Percentiles rank a stretch among this genome's conserved stretches.
Conservation (phyloP, 192 early-diverging fungal species). For the Geranomyces michiganensis region DNA sequence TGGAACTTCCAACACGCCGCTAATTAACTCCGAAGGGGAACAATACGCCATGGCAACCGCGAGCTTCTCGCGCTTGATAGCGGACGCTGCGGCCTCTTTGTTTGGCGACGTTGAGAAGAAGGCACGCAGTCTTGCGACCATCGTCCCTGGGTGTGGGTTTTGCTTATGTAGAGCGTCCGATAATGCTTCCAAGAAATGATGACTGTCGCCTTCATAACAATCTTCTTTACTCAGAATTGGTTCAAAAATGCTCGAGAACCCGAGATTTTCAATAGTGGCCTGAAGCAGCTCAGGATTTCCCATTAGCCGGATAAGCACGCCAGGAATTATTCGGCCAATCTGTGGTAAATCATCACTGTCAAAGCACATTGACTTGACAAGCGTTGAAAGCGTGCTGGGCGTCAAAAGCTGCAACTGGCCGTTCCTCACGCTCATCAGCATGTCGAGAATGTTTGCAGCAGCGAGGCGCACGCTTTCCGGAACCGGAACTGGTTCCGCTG, state of each 20-base stretch:
- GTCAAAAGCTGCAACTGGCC: slow-evolving; percentile 5
- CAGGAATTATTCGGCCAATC: neutral
- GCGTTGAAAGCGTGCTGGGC: neutral
- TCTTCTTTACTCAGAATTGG: neutral
- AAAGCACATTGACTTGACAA: neutral
- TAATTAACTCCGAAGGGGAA: neutral
- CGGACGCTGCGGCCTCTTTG: neutral
- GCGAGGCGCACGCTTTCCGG: neutral
- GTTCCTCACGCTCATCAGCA: neutral
- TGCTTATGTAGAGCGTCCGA: neutral
- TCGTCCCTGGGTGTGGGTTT: neutral
- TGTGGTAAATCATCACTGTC: neutral
- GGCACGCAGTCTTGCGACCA: neutral
- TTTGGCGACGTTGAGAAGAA: neutral
- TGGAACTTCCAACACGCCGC: neutral
- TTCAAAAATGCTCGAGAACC: slow-evolving; percentile 7
- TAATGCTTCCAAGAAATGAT: neutral
- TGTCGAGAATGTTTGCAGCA: neutral
- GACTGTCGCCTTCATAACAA: neutral
- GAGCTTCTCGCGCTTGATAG: neutral
- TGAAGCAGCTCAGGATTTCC: neutral
- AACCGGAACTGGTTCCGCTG: neutral
- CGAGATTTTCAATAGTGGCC: neutral
- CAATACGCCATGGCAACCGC: neutral
- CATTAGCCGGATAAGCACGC: slow-evolving; percentile 10